Conservation (phyloP, 768 basidiomycete species). For the Megacollybia marginata region DNA sequence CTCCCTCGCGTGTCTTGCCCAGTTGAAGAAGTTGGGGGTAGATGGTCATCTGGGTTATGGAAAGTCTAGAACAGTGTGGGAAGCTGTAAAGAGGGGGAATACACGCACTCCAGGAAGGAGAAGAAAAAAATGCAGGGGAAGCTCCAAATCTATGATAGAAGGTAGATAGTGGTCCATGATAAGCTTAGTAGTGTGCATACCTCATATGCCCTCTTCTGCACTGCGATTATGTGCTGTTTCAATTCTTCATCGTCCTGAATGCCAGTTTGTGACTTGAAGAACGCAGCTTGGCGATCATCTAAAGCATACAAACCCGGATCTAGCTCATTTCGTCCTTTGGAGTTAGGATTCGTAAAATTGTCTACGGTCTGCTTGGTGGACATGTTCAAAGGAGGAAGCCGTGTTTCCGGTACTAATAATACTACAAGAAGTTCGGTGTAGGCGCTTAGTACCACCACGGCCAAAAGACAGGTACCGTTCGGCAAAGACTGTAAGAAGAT, state of each 20-base stretch:
- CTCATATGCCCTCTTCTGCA: constrained; percentile 12
- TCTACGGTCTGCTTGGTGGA: too few species aligned
- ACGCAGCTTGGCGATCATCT: constrained; percentile 6
- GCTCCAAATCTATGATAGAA: too few species aligned
- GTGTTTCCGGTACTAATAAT: too few species aligned
- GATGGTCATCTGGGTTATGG: constrained; percentile 10
- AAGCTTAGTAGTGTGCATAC: not conserved
- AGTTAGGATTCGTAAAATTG: too few species aligned
- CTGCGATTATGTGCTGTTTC: constrained; percentile 10
- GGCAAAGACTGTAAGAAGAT: constrained; percentile 6
- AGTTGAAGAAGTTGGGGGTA: constrained; percentile 13
- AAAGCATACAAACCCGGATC: not conserved
- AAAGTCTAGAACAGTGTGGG: too few species aligned
- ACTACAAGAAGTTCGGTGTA: too few species aligned
- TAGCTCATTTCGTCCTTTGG: not conserved
- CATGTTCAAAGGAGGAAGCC: constrained; percentile 3
- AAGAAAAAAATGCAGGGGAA: too few species aligned
- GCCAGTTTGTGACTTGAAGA: constrained; percentile 13
- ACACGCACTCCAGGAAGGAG: too few species aligned
- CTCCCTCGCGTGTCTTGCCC: constrained; percentile 9
- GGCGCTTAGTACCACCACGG: constrained; percentile 25
- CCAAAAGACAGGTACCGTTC: constrained; percentile 39
- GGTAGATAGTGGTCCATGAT: too few species aligned
- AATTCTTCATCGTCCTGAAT: constrained; percentile 12
- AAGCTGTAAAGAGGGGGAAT: too few species aligned